Percentiles rank a stretch among this genome's conserved stretches.
Evolutionary conservation across 2,329 filamentous ascomycete species (phyloP).

Genomic region (Exophiala spinifera): DNA sequence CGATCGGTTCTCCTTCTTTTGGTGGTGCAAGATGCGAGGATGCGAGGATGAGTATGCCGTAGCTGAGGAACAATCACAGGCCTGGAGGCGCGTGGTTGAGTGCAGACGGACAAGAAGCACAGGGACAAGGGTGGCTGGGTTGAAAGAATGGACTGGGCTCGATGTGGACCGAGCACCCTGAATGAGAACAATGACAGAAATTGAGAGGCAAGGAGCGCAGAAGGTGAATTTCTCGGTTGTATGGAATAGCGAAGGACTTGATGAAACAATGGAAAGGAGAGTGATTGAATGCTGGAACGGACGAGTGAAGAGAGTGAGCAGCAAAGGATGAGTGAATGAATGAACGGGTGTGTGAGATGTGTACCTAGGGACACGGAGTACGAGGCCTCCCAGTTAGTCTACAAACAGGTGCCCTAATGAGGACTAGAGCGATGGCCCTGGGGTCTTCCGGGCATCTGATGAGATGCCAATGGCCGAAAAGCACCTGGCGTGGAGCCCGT

Average conservation of each 20-base stretch:
- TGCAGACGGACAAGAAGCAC: constrained; percentile 16
- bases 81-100: not conserved
- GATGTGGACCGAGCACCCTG: constrained; percentile 2
- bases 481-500: not conserved
- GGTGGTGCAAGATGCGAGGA: not conserved
- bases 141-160: constrained; percentile 10
- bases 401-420: too few species aligned
- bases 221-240: constrained; percentile 10
- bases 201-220: not conserved
- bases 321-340: not conserved
- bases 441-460: not conserved
- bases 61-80: not conserved
- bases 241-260: constrained; percentile 12
- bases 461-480: not conserved
- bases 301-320: constrained; percentile 7
- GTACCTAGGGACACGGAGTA: not conserved
- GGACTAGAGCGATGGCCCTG: not conserved
- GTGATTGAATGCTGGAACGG: constrained; percentile 6
- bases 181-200: constrained; percentile 16
- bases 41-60: too few species aligned
- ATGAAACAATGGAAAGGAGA: constrained; percentile 19
- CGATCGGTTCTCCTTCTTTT: too few species aligned
- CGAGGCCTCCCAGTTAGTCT: too few species aligned
- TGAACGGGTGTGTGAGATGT: too few species aligned
- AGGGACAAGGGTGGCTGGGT: constrained; percentile 14